A percentile compares a stretch with the other conserved stretches of the same genome.
Conservation (phyloP, 106 monocot genomes). For the Platanthera guangdongensis region DNA sequence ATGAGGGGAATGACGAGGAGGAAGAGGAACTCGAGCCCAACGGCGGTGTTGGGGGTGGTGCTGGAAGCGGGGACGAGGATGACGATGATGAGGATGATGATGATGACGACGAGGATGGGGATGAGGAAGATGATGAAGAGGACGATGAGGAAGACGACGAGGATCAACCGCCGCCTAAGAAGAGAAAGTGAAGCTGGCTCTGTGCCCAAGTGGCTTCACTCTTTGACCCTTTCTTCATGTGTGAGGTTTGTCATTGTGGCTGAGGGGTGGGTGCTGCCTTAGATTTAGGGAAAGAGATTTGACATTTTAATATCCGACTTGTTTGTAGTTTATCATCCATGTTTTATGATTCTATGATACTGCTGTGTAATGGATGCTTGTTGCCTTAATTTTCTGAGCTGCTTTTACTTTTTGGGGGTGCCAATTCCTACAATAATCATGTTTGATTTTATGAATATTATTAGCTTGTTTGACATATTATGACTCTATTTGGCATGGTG, state of each 20-base stretch:
- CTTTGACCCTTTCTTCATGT: background rate
- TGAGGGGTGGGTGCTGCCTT: slow-evolving; percentile 1
- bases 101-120: slow-evolving; percentile 1
- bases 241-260: slow-evolving; percentile 6
- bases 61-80: background rate
- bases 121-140: slow-evolving; percentile 5
- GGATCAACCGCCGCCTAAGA: slow-evolving; percentile 9
- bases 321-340: background rate
- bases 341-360: background rate
- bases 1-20: slow-evolving; percentile 6
- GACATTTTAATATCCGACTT: background rate
- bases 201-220: background rate
- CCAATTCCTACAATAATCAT: too few relatives aligned
- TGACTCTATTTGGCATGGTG: too few relatives aligned
- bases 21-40: slow-evolving; percentile 6
- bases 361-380: background rate
- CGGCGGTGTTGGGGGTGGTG: background rate
- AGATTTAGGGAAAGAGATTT: slow-evolving; percentile 1
- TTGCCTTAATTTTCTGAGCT: background rate
- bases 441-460: too few relatives aligned
- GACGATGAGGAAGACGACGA: slow-evolving; percentile 4
- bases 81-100: slow-evolving; percentile 3
- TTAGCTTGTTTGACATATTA: too few relatives aligned
- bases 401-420: too few relatives aligned
- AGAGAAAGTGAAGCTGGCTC: slow-evolving; percentile 4